Percentiles rank a stretch among this genome's conserved stretches.
These are phyloP conservation scores for Ophiostoma angusticollis DNA, from an alignment of 2,329 filamentous ascomycete species.

Conservation along the genomic window DNA sequence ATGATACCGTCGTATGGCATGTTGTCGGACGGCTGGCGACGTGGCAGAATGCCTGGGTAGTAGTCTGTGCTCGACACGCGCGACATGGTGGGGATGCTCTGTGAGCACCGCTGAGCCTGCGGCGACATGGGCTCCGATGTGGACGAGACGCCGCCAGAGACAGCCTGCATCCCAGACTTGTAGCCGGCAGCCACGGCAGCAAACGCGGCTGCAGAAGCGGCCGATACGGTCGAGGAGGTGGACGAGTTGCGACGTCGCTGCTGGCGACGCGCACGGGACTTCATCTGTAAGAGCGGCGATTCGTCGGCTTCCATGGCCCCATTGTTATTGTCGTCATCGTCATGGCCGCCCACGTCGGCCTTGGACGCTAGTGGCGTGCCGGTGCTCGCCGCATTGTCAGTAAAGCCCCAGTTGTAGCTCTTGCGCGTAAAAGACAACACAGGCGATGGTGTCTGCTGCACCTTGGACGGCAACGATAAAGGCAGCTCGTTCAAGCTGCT, in stretches of 20 bases:
- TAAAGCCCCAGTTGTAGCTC: slow-evolving; percentile 3
- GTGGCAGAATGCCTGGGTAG: slow-evolving; percentile 1
- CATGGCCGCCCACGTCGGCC: no score
- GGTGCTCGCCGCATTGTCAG: background rate
- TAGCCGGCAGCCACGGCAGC: background rate
- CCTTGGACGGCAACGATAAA: slow-evolving; percentile 2
- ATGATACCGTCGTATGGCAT: no score
- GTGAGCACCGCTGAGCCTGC: background rate
- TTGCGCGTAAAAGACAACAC: slow-evolving; percentile 5
- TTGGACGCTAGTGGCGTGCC: background rate
- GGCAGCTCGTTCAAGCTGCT: slow-evolving; percentile 15
- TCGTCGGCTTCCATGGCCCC: background rate
- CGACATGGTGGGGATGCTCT: background rate
- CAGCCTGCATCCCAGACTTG: slow-evolving; percentile 6
- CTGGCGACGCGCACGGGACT: background rate
- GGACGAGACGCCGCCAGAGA: background rate
- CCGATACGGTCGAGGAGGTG: slow-evolving; percentile 6
- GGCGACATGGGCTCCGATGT: background rate
- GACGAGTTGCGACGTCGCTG: slow-evolving; percentile 4
- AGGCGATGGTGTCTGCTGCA: slow-evolving; percentile 5
- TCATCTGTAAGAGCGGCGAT: slow-evolving; percentile 8
- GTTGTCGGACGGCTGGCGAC: background rate
- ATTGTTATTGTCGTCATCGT: slow-evolving; percentile 1
- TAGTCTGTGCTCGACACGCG: slow-evolving; percentile 2
- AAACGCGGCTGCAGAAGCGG: slow-evolving; percentile 1